phyloP scores from a whole-genome alignment of 2,329 filamentous ascomycete genomes.

The Paraphoma sp. region DNA sequence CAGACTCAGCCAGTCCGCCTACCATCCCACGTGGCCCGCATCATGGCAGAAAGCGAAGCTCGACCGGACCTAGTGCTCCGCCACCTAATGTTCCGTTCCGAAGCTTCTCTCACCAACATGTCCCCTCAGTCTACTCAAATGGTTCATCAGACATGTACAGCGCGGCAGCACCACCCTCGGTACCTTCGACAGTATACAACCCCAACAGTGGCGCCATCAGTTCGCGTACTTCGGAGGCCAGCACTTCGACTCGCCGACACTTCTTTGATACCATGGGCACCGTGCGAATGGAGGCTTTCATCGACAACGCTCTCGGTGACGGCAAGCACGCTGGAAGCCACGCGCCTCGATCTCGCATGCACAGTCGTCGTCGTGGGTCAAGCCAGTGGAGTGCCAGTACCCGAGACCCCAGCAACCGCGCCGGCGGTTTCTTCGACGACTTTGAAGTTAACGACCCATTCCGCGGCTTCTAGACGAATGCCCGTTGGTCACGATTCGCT shows the following conservation, averaged over 20 bases:
- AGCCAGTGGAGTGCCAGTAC: constrained; percentile 47
- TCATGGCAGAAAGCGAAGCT: constrained; percentile 87
- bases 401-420: constrained; percentile 34
- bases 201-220: constrained; percentile 51
- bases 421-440: constrained; percentile 41
- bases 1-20: constrained; percentile 73
- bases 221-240: constrained; percentile 60
- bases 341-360: constrained; percentile 26
- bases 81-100: constrained; percentile 74
- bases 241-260: constrained; percentile 57
- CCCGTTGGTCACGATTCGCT: not conserved
- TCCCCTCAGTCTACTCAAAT: constrained; percentile 49
- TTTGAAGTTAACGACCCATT: constrained; percentile 45
- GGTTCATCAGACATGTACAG: constrained; percentile 48
- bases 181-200: constrained; percentile 50
- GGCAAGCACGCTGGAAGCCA: constrained; percentile 17
- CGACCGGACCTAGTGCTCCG: constrained; percentile 77
- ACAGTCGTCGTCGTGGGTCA: constrained; percentile 38
- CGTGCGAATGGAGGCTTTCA: constrained; percentile 96
- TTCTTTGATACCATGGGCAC: constrained; percentile 90
- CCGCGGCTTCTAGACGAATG: constrained; percentile 39
- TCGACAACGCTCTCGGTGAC: constrained; percentile 59
- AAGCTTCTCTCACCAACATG: constrained; percentile 69
- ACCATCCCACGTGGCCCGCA: constrained; percentile 71
- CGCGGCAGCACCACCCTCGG: constrained; percentile 39